phyloP scores from a whole-genome alignment of 768 basidiomycete genomes.

The Boletus speciosus region DNA sequence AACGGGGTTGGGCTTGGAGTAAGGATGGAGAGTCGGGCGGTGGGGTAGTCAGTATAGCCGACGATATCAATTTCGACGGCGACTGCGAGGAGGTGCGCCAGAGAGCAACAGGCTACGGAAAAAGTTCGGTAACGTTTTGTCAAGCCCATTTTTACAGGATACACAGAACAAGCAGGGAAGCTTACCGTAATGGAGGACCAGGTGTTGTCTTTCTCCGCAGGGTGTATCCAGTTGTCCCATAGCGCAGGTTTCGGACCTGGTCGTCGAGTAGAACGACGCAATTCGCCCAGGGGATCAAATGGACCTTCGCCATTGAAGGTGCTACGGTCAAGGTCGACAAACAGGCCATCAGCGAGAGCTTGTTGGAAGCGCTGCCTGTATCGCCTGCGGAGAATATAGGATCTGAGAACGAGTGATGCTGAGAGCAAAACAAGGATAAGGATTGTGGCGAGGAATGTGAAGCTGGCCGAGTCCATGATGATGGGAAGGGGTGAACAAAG shows the following conservation, averaged over 20 bases:
- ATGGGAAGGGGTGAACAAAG: background rate
- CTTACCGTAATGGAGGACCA: slow-evolving; percentile 20
- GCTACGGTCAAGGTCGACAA: slow-evolving; percentile 32
- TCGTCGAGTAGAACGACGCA: slow-evolving; percentile 5
- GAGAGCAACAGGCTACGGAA: slow-evolving; percentile 18
- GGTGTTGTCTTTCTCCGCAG: background rate
- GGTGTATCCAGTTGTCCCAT: slow-evolving; percentile 16
- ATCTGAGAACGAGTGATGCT: slow-evolving; percentile 59
- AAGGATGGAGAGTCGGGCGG: background rate
- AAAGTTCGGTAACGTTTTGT: background rate
- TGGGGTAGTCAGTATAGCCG: background rate
- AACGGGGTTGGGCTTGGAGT: background rate
- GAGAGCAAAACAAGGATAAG: slow-evolving; percentile 65
- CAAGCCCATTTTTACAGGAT: background rate
- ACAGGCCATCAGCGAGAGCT: slow-evolving; percentile 46
- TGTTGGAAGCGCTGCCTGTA: slow-evolving; percentile 52
- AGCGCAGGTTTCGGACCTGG: slow-evolving; percentile 14
- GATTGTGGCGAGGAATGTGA: slow-evolving; percentile 72
- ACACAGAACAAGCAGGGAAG: background rate
- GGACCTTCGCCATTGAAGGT: background rate
- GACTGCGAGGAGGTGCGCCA: background rate
- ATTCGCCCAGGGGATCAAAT: background rate
- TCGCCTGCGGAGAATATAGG: slow-evolving; percentile 56
- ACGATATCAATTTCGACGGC: background rate
- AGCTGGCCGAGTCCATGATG: slow-evolving; percentile 37